A percentile compares a stretch with the other conserved stretches of the same genome.
phyloP scores from a whole-genome alignment of 2,329 filamentous ascomycete genomes.

The Pseudopithomyces maydicus region DNA sequence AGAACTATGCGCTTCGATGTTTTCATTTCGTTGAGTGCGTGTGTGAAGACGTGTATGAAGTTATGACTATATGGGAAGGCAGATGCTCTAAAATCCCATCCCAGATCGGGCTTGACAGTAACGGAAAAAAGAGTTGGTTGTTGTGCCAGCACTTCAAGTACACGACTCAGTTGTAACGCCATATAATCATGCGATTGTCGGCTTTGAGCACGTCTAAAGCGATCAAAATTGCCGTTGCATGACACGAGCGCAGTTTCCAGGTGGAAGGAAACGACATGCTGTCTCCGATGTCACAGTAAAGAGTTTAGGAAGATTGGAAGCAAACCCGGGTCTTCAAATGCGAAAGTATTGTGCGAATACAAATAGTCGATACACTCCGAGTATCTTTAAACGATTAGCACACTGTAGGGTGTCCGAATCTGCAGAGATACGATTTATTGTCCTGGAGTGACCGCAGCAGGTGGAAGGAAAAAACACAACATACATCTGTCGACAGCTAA shows the following conservation, averaged over 20 bases:
- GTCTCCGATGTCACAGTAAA: constrained; percentile 2
- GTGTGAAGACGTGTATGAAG: not conserved
- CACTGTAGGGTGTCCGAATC: not conserved
- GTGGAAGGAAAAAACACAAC: not conserved
- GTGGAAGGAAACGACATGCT: constrained; percentile 4
- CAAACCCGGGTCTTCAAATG: constrained; percentile 3
- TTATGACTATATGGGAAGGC: too few relatives aligned
- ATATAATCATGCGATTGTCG: not conserved
- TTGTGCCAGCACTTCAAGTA: not conserved
- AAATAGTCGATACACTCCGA: constrained; percentile 11
- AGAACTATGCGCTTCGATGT: not conserved
- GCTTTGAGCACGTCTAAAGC: not conserved
- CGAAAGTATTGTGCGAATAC: constrained; percentile 13
- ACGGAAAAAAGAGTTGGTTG: not conserved
- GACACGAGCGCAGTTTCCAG: not conserved
- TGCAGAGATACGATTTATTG: too few relatives aligned
- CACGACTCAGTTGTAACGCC: not conserved
- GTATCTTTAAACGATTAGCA: constrained; percentile 6
- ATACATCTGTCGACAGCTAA: constrained; percentile 13
- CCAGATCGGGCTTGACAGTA: not conserved
- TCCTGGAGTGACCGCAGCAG: too few relatives aligned
- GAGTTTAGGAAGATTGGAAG: not conserved
- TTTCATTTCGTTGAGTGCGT: not conserved
- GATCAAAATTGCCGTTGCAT: not conserved
- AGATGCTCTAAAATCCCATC: not conserved